These are phyloP conservation scores for Cryptomeria japonica DNA, from an alignment of 75 land plant species.

Conservation along the genomic window DNA sequence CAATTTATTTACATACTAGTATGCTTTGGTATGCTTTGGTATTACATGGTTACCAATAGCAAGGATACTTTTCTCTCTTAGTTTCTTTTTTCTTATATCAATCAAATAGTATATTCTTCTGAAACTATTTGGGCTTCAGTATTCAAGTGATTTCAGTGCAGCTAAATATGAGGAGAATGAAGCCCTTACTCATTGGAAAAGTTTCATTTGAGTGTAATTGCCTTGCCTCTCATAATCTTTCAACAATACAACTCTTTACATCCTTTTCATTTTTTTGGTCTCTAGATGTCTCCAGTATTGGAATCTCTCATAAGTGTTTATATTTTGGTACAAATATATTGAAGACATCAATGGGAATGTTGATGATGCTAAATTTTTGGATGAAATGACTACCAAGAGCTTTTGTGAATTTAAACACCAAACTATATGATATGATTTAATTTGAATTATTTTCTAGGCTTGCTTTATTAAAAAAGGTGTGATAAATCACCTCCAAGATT, in stretches of 20 bases:
- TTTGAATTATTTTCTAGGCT: background rate
- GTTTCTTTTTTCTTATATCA: conserved; percentile 74
- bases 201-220: conserved; percentile 27
- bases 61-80: conserved; percentile 86
- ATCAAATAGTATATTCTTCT: conserved; percentile 79
- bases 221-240: background rate
- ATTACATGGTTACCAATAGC: conserved; percentile 97
- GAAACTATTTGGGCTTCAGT: conserved; percentile 46
- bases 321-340: background rate
- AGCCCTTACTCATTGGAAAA: conserved; percentile 37
- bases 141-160: conserved; percentile 79
- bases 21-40: conserved; percentile 83
- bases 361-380: conserved; percentile 68
- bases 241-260: background rate
- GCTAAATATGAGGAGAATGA: conserved; percentile 89
- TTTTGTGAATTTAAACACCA: conserved; percentile 79
- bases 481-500: no score
- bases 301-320: background rate
- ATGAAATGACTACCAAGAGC: conserved; percentile 62
- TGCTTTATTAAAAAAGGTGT: background rate
- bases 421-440: conserved; percentile 15
- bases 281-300: background rate
- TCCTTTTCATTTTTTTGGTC: background rate
- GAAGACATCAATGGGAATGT: conserved; percentile 16
- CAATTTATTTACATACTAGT: no score